Conservation (phyloP, 768 basidiomycete genomes). For the Leucosporidium yakuticum region DNA sequence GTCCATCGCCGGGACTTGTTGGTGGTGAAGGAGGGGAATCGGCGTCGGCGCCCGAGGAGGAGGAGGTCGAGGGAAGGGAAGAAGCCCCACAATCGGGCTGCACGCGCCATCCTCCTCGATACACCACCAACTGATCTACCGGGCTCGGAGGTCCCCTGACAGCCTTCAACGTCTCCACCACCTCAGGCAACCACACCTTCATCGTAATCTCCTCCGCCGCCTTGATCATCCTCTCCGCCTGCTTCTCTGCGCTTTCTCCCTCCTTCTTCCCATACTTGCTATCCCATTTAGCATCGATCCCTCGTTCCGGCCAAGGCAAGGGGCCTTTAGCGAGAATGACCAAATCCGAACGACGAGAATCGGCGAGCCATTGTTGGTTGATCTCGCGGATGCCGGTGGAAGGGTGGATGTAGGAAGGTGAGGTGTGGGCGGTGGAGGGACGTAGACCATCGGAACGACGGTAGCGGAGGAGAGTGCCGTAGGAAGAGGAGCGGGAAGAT, state of each 20-base stretch:
- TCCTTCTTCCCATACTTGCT: conserved; percentile 7
- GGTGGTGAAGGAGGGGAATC: background rate
- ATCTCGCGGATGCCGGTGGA: conserved; percentile 31
- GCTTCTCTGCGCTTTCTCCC: background rate
- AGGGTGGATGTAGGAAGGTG: conserved; percentile 28
- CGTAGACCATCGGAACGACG: conserved; percentile 36
- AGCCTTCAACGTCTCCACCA: conserved; percentile 29
- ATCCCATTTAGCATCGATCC: conserved; percentile 10
- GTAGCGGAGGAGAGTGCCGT: conserved; percentile 37
- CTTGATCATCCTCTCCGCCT: conserved; percentile 15
- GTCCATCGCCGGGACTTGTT: conserved; percentile 26
- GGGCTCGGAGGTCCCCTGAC: conserved; percentile 18
- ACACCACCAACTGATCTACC: conserved; percentile 31
- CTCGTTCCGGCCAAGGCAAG: conserved; percentile 20
- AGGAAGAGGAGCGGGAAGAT: conserved; percentile 8
- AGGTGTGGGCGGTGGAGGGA: conserved; percentile 12
- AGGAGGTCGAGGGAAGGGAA: background rate
- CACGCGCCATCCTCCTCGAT: conserved; percentile 30
- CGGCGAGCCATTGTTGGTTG: conserved; percentile 37
- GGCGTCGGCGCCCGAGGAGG: background rate
- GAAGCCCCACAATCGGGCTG: conserved; percentile 25
- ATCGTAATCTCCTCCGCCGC: conserved; percentile 22
- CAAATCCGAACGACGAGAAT: conserved; percentile 30
- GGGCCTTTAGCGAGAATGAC: conserved; percentile 36
- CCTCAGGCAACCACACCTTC: conserved; percentile 35